These are phyloP conservation scores for Alternaria brassicicola DNA, from an alignment of 2,329 filamentous ascomycete genomes.

Conservation along the genomic window DNA sequence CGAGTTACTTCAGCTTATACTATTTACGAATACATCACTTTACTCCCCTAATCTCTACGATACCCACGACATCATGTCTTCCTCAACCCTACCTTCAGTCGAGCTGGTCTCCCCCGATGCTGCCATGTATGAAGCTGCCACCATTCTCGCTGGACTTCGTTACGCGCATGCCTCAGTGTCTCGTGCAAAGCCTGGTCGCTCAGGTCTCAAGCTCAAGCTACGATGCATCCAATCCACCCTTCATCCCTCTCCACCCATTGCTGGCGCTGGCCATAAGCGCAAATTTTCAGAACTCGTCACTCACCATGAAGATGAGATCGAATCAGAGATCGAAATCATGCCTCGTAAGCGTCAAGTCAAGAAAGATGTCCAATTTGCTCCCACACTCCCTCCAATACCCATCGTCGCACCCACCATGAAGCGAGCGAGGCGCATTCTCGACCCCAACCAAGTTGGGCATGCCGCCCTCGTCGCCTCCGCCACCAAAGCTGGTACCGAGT, in stretches of 20 bases:
- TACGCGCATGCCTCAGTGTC: not conserved
- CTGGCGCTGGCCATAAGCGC: constrained; percentile 1
- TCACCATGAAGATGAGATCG: constrained; percentile 10
- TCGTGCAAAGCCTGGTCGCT: not conserved
- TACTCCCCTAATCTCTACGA: fast-evolving
- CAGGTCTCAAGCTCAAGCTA: constrained; percentile 19
- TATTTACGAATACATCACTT: not conserved
- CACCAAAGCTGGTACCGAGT: constrained; percentile 27
- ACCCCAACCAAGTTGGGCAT: constrained; percentile 23
- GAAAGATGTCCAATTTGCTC: not conserved
- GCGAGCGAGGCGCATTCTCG: constrained; percentile 30
- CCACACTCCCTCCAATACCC: not conserved
- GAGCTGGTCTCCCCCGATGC: not conserved
- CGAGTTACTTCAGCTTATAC: too few species aligned
- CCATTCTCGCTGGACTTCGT: not conserved
- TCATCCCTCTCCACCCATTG: not conserved
- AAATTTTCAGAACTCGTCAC: not conserved
- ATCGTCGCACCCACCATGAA: constrained; percentile 20
- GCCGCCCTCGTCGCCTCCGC: constrained; percentile 26
- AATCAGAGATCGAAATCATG: constrained; percentile 23
- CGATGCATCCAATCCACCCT: constrained; percentile 16
- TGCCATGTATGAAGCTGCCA: not conserved
- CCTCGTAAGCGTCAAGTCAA: not conserved
- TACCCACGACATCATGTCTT: not conserved
- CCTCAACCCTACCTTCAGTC: not conserved